Evolutionary conservation across 805 yeast genomes (phyloP), one percentile per base, ranked within the genome.

Genomic region (Clavispora asparagi): DNA sequence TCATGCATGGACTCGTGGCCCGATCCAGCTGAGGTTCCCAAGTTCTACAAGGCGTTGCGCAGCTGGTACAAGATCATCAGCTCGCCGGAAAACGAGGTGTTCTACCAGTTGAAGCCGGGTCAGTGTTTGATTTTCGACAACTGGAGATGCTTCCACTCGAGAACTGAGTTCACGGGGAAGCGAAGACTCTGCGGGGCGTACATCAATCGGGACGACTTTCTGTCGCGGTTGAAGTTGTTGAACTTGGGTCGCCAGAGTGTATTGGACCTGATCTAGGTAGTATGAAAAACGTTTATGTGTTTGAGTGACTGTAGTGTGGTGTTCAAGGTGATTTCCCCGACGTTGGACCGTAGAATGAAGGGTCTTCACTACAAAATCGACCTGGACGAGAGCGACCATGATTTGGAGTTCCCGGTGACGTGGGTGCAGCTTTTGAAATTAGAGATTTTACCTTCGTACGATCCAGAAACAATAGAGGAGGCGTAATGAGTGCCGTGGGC

Each of bases 271-370:
- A 41, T 53, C n/a, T 54, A 40, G 35, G 29, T 7, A 2, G 7
- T 11, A 27, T 7, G 23, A 19, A 19, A 4, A 19, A 19, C n/a
- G n/a, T n/a, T n/a, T n/a, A 19, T 5, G 23, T 19, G 5, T 19
- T 19, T 19, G 23, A 19, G 23, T 19, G 23, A 5, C 5, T 19
- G 23, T 19, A 19, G n/a, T n/a, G n/a, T n/a, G n/a, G n/a, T n/a
- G n/a, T n/a, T n/a, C n/a, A n/a, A n/a, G 51, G 83, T 81, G 27
- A 82, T 87, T 16, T 81, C 90, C 41, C 82, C 83, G 53, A 85
- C 87, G 73, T 84, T 94, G 52, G 97, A 96, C 13, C 82, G 96
- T 71, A 83, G 99, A 71, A 94, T 94, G 98, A 85, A 91, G 59
- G 97, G 94, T 55, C 74, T 94, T 45, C 99, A 94, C 61, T 75